Conservation (phyloP, 306 rosid species). For the Prinsepia uniflora region DNA sequence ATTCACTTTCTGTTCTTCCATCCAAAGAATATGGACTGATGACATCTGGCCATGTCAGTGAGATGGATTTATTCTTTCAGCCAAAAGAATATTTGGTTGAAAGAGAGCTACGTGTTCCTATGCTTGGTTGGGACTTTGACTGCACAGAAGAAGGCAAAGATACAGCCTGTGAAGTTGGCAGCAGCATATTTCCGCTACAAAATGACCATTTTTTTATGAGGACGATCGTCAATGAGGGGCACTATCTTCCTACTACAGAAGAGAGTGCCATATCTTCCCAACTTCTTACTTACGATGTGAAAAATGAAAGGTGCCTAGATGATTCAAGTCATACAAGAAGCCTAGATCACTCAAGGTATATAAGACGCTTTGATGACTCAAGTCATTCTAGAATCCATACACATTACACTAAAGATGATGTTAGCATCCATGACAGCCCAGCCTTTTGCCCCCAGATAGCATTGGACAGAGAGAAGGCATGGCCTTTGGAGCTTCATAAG, state of each 20-base stretch:
- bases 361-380: conserved; percentile 29
- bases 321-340: conserved; percentile 29
- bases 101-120: conserved; percentile 39
- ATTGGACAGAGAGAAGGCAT: conserved; percentile 32
- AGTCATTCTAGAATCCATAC: conserved; percentile 24
- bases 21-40: conserved; percentile 28
- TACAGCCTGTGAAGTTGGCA: background rate
- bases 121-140: conserved; percentile 42
- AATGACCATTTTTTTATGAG: conserved; percentile 30
- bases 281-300: conserved; percentile 25
- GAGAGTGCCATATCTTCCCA: conserved; percentile 30
- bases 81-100: conserved; percentile 19
- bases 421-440: conserved; percentile 26
- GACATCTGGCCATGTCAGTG: conserved; percentile 30
- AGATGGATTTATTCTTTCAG: conserved; percentile 25
- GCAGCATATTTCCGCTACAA: conserved; percentile 31
- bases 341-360: conserved; percentile 22
- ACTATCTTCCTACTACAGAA: conserved; percentile 22
- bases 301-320: conserved; percentile 19
- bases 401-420: conserved; percentile 32
- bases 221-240: conserved; percentile 24
- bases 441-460: conserved; percentile 36
- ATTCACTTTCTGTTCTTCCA: conserved; percentile 25
- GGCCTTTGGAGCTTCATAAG: conserved; percentile 30
- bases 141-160: conserved; percentile 7